A percentile compares a stretch with the other conserved stretches of the same genome.
These are phyloP conservation scores for Scedosporium boydii DNA, from an alignment of 2,329 filamentous ascomycete genomes.

Conservation along the genomic window DNA sequence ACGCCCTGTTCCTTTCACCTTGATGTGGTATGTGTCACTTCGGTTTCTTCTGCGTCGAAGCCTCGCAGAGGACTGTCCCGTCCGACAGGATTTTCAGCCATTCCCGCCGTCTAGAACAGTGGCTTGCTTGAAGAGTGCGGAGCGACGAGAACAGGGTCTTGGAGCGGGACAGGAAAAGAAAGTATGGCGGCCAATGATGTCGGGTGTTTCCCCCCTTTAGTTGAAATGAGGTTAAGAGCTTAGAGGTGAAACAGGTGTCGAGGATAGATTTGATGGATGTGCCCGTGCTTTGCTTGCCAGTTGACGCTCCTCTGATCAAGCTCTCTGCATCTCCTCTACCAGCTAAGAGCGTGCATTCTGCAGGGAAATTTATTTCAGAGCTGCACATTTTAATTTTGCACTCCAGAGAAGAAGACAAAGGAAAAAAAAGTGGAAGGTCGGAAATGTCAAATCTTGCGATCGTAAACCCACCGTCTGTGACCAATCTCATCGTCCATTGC, in stretches of 20 bases:
- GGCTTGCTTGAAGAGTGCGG: background rate
- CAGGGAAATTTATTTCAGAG: too few species aligned
- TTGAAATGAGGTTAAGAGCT: background rate
- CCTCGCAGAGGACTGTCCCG: background rate
- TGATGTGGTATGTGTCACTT: background rate
- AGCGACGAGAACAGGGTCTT: background rate
- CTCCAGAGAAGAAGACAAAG: too few species aligned
- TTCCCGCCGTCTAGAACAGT: constrained; percentile 5
- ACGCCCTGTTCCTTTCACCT: background rate
- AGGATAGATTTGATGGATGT: background rate
- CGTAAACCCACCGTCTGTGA: too few species aligned
- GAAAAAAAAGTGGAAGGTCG: too few species aligned
- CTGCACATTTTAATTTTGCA: too few species aligned
- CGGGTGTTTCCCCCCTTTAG: too few species aligned
- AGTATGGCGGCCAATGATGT: too few species aligned
- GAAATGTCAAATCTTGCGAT: too few species aligned
- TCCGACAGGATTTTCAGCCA: background rate
- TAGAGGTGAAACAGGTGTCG: background rate
- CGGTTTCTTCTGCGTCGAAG: background rate
- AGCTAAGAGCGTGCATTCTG: too few species aligned
- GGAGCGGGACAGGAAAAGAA: background rate
- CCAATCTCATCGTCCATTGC: too few species aligned
- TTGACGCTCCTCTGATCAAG: too few species aligned
- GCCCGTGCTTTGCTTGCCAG: background rate
- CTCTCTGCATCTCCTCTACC: too few species aligned